Percentiles rank a stretch among this genome's conserved stretches.
These are phyloP conservation scores for Endotrypanum monterogeii DNA, from an alignment of 208 protist species.

Conservation along the genomic window DNA sequence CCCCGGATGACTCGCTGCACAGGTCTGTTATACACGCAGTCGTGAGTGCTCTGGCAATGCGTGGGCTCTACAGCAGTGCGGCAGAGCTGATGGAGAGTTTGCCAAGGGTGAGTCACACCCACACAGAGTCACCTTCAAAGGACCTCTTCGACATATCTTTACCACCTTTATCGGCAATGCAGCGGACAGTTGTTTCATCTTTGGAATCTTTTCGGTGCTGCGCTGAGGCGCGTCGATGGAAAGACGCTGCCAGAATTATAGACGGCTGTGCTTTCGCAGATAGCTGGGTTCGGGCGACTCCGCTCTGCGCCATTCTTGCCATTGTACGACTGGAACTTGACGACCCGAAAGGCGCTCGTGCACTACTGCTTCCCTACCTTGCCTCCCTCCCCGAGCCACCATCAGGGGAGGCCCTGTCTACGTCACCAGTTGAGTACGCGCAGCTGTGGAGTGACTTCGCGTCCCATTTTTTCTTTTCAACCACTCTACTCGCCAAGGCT, in stretches of 20 bases:
- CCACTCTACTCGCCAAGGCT: slow-evolving; percentile 74
- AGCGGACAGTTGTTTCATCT: slow-evolving; percentile 5
- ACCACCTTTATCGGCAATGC: background rate
- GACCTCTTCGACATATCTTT: too few species aligned
- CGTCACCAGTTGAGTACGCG: slow-evolving; percentile 11
- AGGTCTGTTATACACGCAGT: slow-evolving; percentile 14
- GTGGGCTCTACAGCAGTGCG: slow-evolving; percentile 57
- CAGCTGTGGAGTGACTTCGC: slow-evolving; percentile 45
- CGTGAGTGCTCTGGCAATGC: slow-evolving; percentile 46
- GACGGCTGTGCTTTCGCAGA: background rate
- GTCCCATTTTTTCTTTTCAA: slow-evolving; percentile 69
- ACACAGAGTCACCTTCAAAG: background rate
- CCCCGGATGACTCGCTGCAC: background rate
- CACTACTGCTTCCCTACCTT: slow-evolving; percentile 67
- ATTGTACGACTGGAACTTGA: slow-evolving; percentile 56
- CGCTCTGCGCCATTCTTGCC: slow-evolving; percentile 61
- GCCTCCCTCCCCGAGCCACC: slow-evolving; percentile 54
- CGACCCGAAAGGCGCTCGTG: slow-evolving; percentile 50
- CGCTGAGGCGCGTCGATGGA: slow-evolving; percentile 44
- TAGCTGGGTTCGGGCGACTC: slow-evolving; percentile 34
- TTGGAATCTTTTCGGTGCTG: slow-evolving; percentile 44
- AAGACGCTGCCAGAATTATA: slow-evolving; percentile 22
- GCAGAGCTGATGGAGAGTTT: slow-evolving; percentile 10
- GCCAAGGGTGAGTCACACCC: background rate
- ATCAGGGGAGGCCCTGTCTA: slow-evolving; percentile 4